phyloP scores from a whole-genome alignment of 2,329 filamentous ascomycete species.

The Capronia americana region DNA sequence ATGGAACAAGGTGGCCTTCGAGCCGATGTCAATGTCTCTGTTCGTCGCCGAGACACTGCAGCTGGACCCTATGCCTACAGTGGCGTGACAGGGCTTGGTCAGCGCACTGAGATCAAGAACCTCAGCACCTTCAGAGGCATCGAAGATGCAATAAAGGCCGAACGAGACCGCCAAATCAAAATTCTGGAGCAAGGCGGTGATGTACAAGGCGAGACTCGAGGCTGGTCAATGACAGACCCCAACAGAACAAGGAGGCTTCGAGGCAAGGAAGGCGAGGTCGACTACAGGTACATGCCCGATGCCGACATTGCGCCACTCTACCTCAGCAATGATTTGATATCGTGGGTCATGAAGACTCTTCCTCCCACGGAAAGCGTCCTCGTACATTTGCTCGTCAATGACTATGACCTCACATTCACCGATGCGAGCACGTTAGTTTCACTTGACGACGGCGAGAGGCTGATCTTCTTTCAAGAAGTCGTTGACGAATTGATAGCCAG shows the following conservation, averaged over 20 bases:
- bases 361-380: slow-evolving; percentile 76
- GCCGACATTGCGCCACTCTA: slow-evolving; percentile 83
- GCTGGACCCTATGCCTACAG: slow-evolving; percentile 57
- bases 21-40: slow-evolving; percentile 94
- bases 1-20: slow-evolving; percentile 93
- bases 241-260: slow-evolving; percentile 81
- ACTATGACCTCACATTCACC: slow-evolving; percentile 75
- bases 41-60: slow-evolving; percentile 67
- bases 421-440: slow-evolving; percentile 82
- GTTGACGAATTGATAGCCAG: slow-evolving; percentile 46
- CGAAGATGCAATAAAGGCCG: slow-evolving; percentile 90
- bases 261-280: slow-evolving; percentile 94
- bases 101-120: slow-evolving; percentile 97
- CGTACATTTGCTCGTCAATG: slow-evolving; percentile 64
- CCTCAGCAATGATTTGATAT: slow-evolving; percentile 73
- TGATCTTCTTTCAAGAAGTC: slow-evolving; percentile 74
- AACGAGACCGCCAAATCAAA: slow-evolving; percentile 84
- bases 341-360: slow-evolving; percentile 66
- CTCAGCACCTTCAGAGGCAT: slow-evolving; percentile 92
- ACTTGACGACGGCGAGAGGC: slow-evolving; percentile 76
- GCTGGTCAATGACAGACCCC: slow-evolving; percentile 80
- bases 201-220: slow-evolving; percentile 85
- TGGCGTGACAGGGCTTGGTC: slow-evolving; percentile 71
- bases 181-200: slow-evolving; percentile 76
- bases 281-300: slow-evolving; percentile 98